phyloP scores from a whole-genome alignment of 352 stramenopile genomes.

The Elongisporangium undulatum region DNA sequence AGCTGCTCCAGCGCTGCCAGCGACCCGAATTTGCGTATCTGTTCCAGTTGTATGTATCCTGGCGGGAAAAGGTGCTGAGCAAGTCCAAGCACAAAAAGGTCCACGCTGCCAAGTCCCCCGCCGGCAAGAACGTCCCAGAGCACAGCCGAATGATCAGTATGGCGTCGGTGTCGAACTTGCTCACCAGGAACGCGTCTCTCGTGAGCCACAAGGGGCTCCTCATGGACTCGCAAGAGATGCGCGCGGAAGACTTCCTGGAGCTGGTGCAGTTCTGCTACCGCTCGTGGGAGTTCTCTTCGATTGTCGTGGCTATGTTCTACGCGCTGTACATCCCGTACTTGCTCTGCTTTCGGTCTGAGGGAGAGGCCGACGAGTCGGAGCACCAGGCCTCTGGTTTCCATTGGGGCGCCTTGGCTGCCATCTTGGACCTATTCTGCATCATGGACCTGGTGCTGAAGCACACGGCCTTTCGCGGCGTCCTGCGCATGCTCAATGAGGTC shows the following conservation, averaged over 20 bases:
- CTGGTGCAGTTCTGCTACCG: conserved; percentile 40
- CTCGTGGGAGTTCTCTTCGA: conserved; percentile 49
- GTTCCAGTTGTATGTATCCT: conserved; percentile 42
- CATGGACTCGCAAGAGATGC: conserved; percentile 1
- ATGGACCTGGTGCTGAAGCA: conserved; percentile 48
- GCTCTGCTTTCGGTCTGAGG: conserved; percentile 48
- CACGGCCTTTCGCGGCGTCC: conserved; percentile 44
- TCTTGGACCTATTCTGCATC: conserved; percentile 49
- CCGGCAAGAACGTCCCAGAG: not conserved
- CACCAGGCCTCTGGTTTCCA: conserved; percentile 6
- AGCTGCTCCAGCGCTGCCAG: conserved; percentile 42
- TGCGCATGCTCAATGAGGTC: conserved; percentile 21
- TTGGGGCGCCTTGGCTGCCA: conserved; percentile 32
- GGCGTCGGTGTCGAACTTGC: not conserved
- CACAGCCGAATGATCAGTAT: not conserved
- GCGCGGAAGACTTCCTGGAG: conserved; percentile 50
- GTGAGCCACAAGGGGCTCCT: not conserved
- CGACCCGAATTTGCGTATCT: conserved; percentile 56
- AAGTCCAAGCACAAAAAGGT: not conserved
- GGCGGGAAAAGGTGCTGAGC: conserved; percentile 17
- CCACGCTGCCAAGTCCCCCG: not conserved
- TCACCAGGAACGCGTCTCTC: not conserved
- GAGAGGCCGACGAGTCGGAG: conserved; percentile 9
- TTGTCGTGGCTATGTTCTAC: conserved; percentile 50
- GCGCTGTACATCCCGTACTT: conserved; percentile 54